Conservation (phyloP, 2,329 filamentous ascomycete species). For the Furcasterigmium furcatum region DNA sequence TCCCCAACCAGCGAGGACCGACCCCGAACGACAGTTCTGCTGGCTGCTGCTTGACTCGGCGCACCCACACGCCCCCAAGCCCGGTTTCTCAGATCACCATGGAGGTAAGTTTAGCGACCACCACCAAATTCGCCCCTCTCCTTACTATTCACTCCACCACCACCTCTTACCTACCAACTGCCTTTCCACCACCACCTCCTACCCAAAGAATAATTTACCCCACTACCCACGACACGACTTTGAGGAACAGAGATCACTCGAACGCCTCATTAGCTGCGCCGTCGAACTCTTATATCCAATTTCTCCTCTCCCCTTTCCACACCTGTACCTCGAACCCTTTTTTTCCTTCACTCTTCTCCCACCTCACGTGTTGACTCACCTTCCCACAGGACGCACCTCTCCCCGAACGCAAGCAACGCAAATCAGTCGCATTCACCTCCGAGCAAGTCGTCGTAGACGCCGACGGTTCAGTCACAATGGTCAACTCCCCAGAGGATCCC, state of each 20-base stretch:
- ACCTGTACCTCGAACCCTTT: background rate
- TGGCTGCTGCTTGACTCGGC: too few relatives aligned
- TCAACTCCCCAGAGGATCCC: slow-evolving; percentile 68
- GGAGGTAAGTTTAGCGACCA: slow-evolving; percentile 24
- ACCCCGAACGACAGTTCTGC: too few relatives aligned
- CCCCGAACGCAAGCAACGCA: slow-evolving; percentile 70
- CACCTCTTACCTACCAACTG: background rate
- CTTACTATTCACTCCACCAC: slow-evolving; percentile 9
- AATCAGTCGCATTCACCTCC: slow-evolving; percentile 92
- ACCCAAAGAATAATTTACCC: slow-evolving; percentile 1
- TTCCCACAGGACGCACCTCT: slow-evolving; percentile 15
- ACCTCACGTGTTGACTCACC: background rate
- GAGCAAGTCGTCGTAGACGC: slow-evolving; percentile 83
- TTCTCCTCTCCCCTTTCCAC: background rate
- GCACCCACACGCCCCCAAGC: too few relatives aligned
- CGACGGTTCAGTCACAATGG: slow-evolving; percentile 80
- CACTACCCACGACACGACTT: background rate
- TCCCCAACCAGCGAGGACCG: too few relatives aligned
- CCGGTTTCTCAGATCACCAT: slow-evolving; percentile 16
- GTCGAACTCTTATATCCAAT: background rate
- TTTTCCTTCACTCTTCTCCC: background rate
- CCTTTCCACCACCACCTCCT: background rate
- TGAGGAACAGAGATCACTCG: background rate
- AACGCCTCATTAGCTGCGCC: background rate
- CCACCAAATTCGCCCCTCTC: slow-evolving; percentile 11